Evolutionary conservation across 2,329 filamentous ascomycete species (phyloP), one percentile per base, ranked within the genome.

Genomic region (Aurifilum marmelostoma): DNA sequence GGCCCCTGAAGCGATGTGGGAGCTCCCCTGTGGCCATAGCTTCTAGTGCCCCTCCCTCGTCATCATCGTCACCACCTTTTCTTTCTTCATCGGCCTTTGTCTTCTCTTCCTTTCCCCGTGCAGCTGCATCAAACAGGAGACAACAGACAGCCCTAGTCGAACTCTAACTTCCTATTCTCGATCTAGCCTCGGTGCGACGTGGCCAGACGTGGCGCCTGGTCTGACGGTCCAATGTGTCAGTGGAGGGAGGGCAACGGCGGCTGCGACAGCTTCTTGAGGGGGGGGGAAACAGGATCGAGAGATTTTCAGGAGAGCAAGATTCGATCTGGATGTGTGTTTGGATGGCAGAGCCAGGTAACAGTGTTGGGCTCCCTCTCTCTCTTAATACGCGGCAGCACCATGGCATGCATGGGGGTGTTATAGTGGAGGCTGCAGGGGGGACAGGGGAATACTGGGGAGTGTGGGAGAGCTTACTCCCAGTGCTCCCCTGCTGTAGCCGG

Each of bases 281-380:
- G 18, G 8, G n/a, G 43, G 18, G n/a, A 47, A n/a, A 47, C 43
- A 47, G 56, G 56, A 59, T 59, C 54, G 54, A 59, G 56, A 58
- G 16, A 18, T 29, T 21, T 34, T 34, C 54, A 37, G 29, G 54
- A 59, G 18, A 16, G 12, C 18, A 29, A 3, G 56, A 39, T 7
- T 9, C 34, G 9, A 37, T 37, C n/a, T n/a, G n/a, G n/a, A n/a
- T n/a, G n/a, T n/a, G n/a, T n/a, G n/a, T n/a, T n/a, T n/a, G n/a
- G n/a, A n/a, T n/a, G n/a, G n/a, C n/a, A n/a, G n/a, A n/a, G n/a
- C n/a, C n/a, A 11, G 37, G 37, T 2, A 39, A 39, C 5, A 39
- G 34, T 12, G 37, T 9, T 39, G 27, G 56, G 56, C 56, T 59
- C 29, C 56, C 37, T 39, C 56, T 37, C 32, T 21, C 56, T 59